Evolutionary conservation across 192 early-diverging fungal species (phyloP).

Genomic region (Irineochytrium annulatum): DNA sequence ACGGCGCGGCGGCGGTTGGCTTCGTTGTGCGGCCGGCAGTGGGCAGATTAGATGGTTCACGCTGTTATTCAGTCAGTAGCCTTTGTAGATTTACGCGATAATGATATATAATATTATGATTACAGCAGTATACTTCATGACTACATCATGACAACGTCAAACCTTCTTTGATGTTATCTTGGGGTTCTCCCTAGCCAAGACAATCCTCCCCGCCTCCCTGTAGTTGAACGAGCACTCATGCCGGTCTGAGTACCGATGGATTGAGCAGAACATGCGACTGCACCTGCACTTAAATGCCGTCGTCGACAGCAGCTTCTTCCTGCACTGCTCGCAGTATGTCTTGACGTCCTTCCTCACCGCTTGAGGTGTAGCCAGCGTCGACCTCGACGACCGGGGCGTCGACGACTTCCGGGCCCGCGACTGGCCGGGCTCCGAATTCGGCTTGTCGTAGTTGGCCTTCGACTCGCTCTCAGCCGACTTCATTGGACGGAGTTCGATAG

Average conservation of each 20-base stretch:
- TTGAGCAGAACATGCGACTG: slow-evolving; percentile 42
- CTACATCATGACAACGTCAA: too few species aligned
- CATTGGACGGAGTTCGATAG: too few species aligned
- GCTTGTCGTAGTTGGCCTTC: not conserved
- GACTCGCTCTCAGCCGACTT: too few species aligned
- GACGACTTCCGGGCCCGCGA: not conserved
- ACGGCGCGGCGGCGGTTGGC: too few species aligned
- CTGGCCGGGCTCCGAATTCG: not conserved
- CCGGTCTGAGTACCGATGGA: slow-evolving; percentile 52
- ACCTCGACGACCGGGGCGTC: not conserved
- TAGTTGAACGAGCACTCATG: slow-evolving; percentile 52
- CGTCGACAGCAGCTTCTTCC: slow-evolving; percentile 48
- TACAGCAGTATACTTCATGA: too few species aligned
- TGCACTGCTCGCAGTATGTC: slow-evolving; percentile 34
- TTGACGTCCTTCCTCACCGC: slow-evolving; percentile 10
- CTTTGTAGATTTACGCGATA: too few species aligned
- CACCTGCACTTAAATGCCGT: slow-evolving; percentile 54
- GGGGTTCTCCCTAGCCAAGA: slow-evolving; percentile 50
- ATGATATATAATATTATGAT: too few species aligned
- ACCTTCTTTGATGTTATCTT: slow-evolving; percentile 47
- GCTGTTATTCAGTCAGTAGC: too few species aligned
- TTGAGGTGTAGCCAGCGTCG: not conserved
- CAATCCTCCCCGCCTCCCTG: slow-evolving; percentile 34
- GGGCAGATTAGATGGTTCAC: too few species aligned
- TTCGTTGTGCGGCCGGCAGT: too few species aligned